Evolutionary conservation across 495 filamentous ascomycete species (phyloP).

Genomic region (Hyaloscypha finlandica): DNA sequence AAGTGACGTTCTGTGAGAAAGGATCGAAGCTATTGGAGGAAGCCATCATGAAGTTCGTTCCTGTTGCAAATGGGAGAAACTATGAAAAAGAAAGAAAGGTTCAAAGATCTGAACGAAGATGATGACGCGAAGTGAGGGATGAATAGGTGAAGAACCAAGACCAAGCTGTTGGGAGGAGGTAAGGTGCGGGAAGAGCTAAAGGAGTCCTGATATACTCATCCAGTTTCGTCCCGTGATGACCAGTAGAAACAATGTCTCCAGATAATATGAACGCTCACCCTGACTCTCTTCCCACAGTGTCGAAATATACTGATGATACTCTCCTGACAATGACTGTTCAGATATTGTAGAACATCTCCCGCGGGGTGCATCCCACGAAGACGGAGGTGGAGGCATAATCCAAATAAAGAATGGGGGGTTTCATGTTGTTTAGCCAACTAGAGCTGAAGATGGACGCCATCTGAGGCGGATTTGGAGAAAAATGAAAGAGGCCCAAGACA

Average conservation of each 20-base stretch:
- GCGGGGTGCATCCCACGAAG: background rate
- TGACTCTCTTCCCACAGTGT: background rate
- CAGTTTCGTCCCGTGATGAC: background rate
- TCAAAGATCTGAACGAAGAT: no score
- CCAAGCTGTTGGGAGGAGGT: background rate
- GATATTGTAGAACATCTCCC: background rate
- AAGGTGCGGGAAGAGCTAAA: background rate
- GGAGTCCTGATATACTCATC: conserved; percentile 4
- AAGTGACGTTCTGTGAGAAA: conserved; percentile 57
- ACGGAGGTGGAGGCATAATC: background rate
- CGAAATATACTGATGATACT: conserved; percentile 2
- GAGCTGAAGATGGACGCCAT: background rate
- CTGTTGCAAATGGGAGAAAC: background rate
- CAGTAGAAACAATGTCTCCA: conserved; percentile 4
- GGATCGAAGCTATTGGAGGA: conserved; percentile 50
- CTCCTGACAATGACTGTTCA: conserved; percentile 6
- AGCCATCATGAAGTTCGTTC: conserved; percentile 7
- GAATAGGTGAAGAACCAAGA: conserved; percentile 1
- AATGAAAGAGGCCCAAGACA: background rate
- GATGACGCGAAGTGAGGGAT: no score
- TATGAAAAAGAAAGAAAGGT: conserved; percentile 2
- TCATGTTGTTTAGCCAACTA: conserved; percentile 18
- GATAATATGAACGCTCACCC: conserved; percentile 5
- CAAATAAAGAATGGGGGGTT: conserved; percentile 1
- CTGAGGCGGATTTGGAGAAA: background rate